A percentile compares a stretch with the other conserved stretches of the same genome.
Evolutionary conservation across 805 yeast species (phyloP).

Genomic region (Ogataea paraovalis): DNA sequence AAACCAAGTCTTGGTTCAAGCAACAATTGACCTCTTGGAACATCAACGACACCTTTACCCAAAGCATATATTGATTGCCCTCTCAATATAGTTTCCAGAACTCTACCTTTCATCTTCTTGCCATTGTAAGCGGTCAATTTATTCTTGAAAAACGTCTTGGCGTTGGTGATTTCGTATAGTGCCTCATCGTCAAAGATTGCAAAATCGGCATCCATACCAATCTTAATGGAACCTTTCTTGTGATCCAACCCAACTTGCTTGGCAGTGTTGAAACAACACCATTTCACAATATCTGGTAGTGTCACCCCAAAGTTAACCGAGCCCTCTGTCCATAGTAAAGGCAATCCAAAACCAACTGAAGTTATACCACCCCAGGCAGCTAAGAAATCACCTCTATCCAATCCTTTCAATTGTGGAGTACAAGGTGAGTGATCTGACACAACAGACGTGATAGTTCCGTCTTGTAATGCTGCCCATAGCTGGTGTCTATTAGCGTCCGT

Average conservation of each 20-base stretch:
- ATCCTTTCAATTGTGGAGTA: conserved; percentile 82
- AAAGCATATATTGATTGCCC: conserved; percentile 65
- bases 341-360: conserved; percentile 87
- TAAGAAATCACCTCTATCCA: conserved; percentile 81
- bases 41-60: conserved; percentile 50
- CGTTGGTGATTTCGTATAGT: conserved; percentile 47
- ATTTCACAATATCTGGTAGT: conserved; percentile 59
- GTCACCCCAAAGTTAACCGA: conserved; percentile 31
- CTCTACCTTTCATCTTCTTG: conserved; percentile 61
- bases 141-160: conserved; percentile 69
- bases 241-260: conserved; percentile 75
- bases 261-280: conserved; percentile 86
- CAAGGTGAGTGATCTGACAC: conserved; percentile 97
- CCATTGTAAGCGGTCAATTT: conserved; percentile 88
- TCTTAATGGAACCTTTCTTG: conserved; percentile 64
- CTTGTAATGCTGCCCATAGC: conserved; percentile 74
- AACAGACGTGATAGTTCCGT: conserved; percentile 69
- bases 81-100: conserved; percentile 73
- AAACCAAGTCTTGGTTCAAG: conserved; percentile 49
- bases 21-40: conserved; percentile 56
- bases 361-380: conserved; percentile 97
- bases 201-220: conserved; percentile 87
- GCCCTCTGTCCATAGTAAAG: conserved; percentile 76
- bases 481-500: conserved; percentile 63
- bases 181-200: conserved; percentile 70